Evolutionary conservation across 2,329 filamentous ascomycete species (phyloP).

Genomic region (Neopestalotiopsis sp.): DNA sequence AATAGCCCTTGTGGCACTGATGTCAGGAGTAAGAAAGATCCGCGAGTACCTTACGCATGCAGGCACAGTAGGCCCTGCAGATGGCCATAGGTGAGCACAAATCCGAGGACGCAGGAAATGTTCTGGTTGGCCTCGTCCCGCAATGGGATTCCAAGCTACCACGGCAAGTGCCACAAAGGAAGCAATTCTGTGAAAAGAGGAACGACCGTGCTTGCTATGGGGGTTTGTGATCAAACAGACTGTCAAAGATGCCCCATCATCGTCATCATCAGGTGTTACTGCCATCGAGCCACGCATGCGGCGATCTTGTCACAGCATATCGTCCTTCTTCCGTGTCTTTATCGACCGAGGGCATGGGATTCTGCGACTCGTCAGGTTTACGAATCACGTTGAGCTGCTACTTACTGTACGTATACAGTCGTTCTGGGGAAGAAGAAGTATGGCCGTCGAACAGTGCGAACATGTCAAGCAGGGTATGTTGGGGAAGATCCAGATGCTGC

Average conservation of each 20-base stretch:
- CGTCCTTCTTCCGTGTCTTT: not conserved
- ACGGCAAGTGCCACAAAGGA: not conserved
- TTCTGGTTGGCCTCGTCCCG: slow-evolving; percentile 3
- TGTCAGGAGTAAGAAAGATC: slow-evolving; percentile 8
- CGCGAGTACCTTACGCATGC: slow-evolving; percentile 14
- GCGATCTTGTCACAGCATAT: not conserved
- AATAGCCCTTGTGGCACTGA: slow-evolving; percentile 10
- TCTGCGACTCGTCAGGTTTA: slow-evolving; percentile 2
- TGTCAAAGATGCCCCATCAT: not conserved
- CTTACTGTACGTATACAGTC: not conserved
- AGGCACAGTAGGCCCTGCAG: slow-evolving; percentile 12
- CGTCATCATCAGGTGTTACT: slow-evolving; percentile 5
- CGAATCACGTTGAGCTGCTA: not conserved
- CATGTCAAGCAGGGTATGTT: slow-evolving; percentile 14
- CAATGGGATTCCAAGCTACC: not conserved
- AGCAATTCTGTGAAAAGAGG: not conserved
- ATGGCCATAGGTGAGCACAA: slow-evolving; percentile 4
- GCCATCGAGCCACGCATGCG: not conserved
- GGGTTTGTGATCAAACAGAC: not conserved
- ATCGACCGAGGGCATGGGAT: not conserved
- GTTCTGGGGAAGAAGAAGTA: not conserved
- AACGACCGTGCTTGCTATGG: not conserved
- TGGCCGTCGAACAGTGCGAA: not conserved
- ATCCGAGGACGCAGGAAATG: not conserved
- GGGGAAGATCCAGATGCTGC: slow-evolving; percentile 7